Conservation (phyloP, 116 monocot species). For the Dioscorea cayenensis region DNA sequence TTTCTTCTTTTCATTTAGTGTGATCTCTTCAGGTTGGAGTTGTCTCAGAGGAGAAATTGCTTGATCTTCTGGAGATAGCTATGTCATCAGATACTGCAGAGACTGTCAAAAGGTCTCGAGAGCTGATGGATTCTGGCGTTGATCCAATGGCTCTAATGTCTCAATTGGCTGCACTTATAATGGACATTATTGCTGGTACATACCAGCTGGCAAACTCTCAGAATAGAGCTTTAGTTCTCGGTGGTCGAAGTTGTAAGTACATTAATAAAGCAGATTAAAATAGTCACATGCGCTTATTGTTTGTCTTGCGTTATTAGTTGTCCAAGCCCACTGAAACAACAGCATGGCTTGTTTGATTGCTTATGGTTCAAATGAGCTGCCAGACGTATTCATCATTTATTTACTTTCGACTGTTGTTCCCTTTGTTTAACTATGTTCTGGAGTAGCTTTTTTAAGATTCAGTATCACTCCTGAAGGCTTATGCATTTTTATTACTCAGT, state of each 20-base stretch:
- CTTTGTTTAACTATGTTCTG: background rate
- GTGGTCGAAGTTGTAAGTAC: constrained; percentile 34
- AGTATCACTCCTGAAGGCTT: background rate
- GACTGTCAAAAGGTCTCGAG: constrained; percentile 85
- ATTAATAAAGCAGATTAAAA: background rate
- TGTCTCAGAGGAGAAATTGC: constrained; percentile 86
- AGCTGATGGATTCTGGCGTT: constrained; percentile 80
- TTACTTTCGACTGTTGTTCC: background rate
- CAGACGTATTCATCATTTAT: background rate
- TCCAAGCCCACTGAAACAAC: background rate
- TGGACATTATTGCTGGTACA: constrained; percentile 89
- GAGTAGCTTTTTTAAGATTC: background rate
- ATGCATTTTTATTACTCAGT: background rate
- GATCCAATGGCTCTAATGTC: constrained; percentile 79
- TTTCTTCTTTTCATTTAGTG: background rate
- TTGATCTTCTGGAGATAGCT: constrained; percentile 83
- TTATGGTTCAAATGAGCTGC: background rate
- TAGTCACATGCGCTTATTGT: background rate
- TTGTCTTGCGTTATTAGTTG: background rate
- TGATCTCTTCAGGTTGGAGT: constrained; percentile 54
- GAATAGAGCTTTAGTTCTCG: constrained; percentile 15
- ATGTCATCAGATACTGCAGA: constrained; percentile 84
- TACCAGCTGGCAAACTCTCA: constrained; percentile 17
- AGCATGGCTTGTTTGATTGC: background rate
- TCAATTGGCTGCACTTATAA: constrained; percentile 79